Evolutionary conservation across 768 basidiomycete genomes (phyloP).

Genomic region (Cystoderma amianthinum): DNA sequence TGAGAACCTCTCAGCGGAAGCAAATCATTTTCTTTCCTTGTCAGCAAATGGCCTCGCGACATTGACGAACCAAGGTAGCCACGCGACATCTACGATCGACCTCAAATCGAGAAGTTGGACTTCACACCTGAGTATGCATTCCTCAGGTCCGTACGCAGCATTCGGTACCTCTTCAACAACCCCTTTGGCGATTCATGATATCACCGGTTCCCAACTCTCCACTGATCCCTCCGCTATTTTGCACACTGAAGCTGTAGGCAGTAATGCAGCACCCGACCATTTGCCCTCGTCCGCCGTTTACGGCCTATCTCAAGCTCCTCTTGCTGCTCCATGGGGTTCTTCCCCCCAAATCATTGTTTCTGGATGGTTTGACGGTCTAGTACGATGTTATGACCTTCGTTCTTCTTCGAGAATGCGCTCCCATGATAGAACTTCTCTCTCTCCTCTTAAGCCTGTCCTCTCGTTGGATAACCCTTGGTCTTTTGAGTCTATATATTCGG

Average conservation of each 20-base stretch:
- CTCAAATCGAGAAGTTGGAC: constrained; percentile 57
- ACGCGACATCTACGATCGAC: constrained; percentile 22
- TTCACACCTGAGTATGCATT: constrained; percentile 44
- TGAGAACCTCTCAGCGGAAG: constrained; percentile 47
- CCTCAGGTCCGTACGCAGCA: constrained; percentile 53
- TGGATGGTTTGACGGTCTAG: constrained; percentile 78
- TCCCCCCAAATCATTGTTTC: constrained; percentile 69
- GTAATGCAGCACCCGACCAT: constrained; percentile 11
- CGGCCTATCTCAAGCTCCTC: constrained; percentile 55
- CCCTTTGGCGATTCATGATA: constrained; percentile 52
- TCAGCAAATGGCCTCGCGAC: constrained; percentile 48
- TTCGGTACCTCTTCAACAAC: constrained; percentile 58
- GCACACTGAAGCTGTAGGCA: constrained; percentile 21
- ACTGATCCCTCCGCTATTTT: constrained; percentile 42
- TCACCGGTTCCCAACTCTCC: constrained; percentile 41
- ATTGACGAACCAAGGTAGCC: constrained; percentile 21
- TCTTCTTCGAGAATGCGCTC: constrained; percentile 23
- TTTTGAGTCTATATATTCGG: constrained; percentile 66
- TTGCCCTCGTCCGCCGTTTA: constrained; percentile 56
- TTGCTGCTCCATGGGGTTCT: constrained; percentile 59
- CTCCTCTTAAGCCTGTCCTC: constrained; percentile 50
- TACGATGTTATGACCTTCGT: constrained; percentile 73
- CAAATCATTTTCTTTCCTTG: constrained; percentile 42
- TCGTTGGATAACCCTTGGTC: constrained; percentile 62
- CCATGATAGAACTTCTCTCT: constrained; percentile 7